Evolutionary conservation across 2,329 filamentous ascomycete genomes (phyloP).

Genomic region (Colletotrichum gigasporum): DNA sequence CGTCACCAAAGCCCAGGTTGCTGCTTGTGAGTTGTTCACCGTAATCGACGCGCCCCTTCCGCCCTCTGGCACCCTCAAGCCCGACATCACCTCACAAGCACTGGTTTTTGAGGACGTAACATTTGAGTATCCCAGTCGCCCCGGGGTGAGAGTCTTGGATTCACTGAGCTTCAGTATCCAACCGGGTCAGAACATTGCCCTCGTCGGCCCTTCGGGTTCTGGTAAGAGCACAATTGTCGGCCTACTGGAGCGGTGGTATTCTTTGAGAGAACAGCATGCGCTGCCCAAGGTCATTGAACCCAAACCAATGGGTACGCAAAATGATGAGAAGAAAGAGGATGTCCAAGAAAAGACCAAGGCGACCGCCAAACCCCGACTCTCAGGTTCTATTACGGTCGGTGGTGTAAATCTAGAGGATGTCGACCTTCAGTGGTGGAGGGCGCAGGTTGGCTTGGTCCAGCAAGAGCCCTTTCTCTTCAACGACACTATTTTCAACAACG

Average conservation of each 20-base stretch:
- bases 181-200: slow-evolving; percentile 41
- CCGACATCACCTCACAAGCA: slow-evolving; percentile 32
- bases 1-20: slow-evolving; percentile 40
- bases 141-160: slow-evolving; percentile 45
- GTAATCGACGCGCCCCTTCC: slow-evolving; percentile 40
- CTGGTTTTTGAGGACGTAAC: slow-evolving; percentile 34
- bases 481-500: slow-evolving; percentile 59
- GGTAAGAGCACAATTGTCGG: slow-evolving; percentile 56
- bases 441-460: slow-evolving; percentile 60
- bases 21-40: slow-evolving; percentile 40
- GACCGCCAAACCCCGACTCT: not conserved
- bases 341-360: slow-evolving; percentile 3
- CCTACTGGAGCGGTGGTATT: slow-evolving; percentile 52
- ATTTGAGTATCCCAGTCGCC: slow-evolving; percentile 40
- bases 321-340: not conserved
- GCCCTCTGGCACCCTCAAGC: slow-evolving; percentile 34
- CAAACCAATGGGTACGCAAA: not conserved
- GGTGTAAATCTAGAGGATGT: slow-evolving; percentile 33
- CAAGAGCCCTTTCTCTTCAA: slow-evolving; percentile 67
- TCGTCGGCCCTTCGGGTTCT: slow-evolving; percentile 55
- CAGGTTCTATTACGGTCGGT: slow-evolving; percentile 31
- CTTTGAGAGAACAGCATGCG: slow-evolving; percentile 30
- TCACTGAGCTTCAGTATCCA: slow-evolving; percentile 38
- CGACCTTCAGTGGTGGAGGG: slow-evolving; percentile 52
- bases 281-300: slow-evolving; percentile 15